Evolutionary conservation across 345 rosid genomes (phyloP), one percentile per base, ranked within the genome.

Genomic region (Draba incana): DNA sequence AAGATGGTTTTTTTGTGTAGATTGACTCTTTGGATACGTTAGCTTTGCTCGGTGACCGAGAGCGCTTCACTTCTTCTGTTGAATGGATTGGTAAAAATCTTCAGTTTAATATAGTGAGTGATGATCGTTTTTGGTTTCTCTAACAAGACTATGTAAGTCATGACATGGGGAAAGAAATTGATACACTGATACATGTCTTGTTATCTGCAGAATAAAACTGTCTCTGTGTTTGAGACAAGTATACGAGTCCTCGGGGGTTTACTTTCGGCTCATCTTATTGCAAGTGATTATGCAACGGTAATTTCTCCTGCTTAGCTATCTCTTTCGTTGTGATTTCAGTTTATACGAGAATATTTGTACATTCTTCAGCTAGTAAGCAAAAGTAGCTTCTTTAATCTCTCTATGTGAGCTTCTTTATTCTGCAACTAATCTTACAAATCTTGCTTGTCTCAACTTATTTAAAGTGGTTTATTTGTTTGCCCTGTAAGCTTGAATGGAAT

Each of bases 11-110:
- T 42, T 5, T 50, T 63, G 37, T 56, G 58, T 84, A 94, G 99
- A 89, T 94, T 62, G 99, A 94, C 69, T 89, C 99, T 35, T 79
- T 94, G 76, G 99, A 91, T 72, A 91, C 85, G 10, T 74, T 94
- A 78, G 99, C 86, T 78, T 81, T 94, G 66, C 96, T 94, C 20
- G 97, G 96, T 50, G 96, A 94, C 41, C 81, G 74, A 67, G 89
- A 87, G 41, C 84, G 59, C 15, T 91, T 94, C 65, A 62, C 92
- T 54, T 70, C 90, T 71, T 86, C 98, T 52, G 96, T 91, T 66
- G 96, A 87, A 74, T 91, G 99, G 98, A 83, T 94, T 85, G 96
- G 92, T 89, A 91, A 89, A 90, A 86, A 85, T 68, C 88, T 94
- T 78, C 97, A 52, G 83, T 94, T 94, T 87, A 90, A 94, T 81